phyloP scores from a whole-genome alignment of 129 eudicot genomes.

The Centaurea solstitialis region DNA sequence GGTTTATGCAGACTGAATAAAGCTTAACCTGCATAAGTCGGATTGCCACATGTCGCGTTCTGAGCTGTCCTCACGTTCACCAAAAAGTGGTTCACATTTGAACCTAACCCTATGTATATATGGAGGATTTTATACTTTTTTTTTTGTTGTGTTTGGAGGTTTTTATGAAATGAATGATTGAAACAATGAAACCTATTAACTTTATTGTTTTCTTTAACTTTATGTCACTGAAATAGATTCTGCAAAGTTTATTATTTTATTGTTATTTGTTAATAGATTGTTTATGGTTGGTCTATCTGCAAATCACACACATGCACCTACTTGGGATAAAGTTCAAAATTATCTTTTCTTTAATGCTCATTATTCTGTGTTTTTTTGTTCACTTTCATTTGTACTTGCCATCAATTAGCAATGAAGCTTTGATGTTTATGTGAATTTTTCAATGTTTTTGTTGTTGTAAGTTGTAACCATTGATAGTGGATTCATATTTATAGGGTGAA shows the following conservation, averaged over 20 bases:
- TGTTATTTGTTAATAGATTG: constrained; percentile 12
- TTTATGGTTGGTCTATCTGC: constrained; percentile 15
- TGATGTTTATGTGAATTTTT: constrained; percentile 8
- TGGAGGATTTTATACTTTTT: background rate
- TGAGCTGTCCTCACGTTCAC: too few relatives aligned
- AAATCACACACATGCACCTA: constrained; percentile 29
- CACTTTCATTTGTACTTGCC: constrained; percentile 26
- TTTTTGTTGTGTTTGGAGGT: constrained; percentile 6
- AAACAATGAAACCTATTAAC: constrained; percentile 3
- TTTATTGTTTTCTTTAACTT: constrained; percentile 5
- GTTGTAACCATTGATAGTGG: background rate
- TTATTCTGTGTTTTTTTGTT: constrained; percentile 14
- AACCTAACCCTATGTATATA: background rate
- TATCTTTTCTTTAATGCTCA: constrained; percentile 41
- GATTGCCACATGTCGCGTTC: too few relatives aligned
- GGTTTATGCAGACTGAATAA: too few relatives aligned
- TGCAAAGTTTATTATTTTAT: constrained; percentile 18
- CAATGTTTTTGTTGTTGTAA: constrained; percentile 13
- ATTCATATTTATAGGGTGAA: constrained; percentile 64
- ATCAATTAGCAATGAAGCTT: constrained; percentile 21
- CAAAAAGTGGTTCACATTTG: too few relatives aligned
- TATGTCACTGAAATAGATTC: background rate
- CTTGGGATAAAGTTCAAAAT: constrained; percentile 40
- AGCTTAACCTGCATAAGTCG: too few relatives aligned
- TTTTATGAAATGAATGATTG: background rate